A percentile compares a stretch with the other conserved stretches of the same genome.
Conservation (phyloP, 768 basidiomycete genomes). For the Mycena belliarum region DNA sequence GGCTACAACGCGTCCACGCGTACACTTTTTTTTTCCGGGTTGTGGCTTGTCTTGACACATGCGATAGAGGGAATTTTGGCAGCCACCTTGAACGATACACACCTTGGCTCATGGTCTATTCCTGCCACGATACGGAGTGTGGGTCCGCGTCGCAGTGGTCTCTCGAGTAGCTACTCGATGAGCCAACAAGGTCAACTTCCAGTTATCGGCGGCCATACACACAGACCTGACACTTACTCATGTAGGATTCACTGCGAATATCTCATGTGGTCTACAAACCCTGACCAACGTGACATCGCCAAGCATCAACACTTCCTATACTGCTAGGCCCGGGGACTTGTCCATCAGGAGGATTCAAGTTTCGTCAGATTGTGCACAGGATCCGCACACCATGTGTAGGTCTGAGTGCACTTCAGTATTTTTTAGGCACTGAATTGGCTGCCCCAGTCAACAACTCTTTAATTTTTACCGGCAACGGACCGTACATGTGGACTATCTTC, state of each 20-base stretch:
- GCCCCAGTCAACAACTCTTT: too few relatives aligned
- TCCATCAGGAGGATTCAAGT: not conserved
- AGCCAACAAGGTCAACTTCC: not conserved
- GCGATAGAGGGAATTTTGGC: too few relatives aligned
- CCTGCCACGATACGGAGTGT: too few relatives aligned
- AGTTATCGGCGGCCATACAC: not conserved
- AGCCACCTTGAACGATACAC: too few relatives aligned
- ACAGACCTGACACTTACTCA: too few relatives aligned
- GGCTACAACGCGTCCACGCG: not conserved
- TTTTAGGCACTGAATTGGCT: too few relatives aligned
- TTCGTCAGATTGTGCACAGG: not conserved
- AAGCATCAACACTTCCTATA: not conserved
- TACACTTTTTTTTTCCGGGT: not conserved
- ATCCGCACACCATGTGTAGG: too few relatives aligned
- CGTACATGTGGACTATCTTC: not conserved
- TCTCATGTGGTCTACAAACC: not conserved
- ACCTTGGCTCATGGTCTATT: too few relatives aligned
- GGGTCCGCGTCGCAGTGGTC: not conserved
- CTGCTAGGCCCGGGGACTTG: too few relatives aligned
- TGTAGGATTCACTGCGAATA: constrained; percentile 3
- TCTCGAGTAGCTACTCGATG: not conserved
- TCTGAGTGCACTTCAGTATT: too few relatives aligned
- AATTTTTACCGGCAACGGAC: too few relatives aligned
- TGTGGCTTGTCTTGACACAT: too few relatives aligned
- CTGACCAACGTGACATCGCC: not conserved